Evolutionary conservation across 2,329 filamentous ascomycete species (phyloP), one percentile per base, ranked within the genome.

Genomic region (Coniochaeta sp.): DNA sequence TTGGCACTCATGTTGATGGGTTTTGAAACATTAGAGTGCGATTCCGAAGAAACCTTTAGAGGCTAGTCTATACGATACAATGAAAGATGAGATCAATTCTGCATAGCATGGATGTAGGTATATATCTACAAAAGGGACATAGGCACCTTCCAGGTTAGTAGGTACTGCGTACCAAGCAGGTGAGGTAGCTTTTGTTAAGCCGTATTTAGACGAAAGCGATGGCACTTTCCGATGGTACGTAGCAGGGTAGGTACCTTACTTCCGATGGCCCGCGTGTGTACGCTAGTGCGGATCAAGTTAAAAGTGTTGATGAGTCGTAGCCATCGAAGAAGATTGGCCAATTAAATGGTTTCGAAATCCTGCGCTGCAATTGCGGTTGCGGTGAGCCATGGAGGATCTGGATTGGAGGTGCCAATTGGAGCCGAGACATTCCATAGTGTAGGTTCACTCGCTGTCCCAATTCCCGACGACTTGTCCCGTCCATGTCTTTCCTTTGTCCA

Each of bases 1-100:
- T 88, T 12, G 86, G 86, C 7, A 81, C 76, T 9, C 73, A 73
- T 8, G 72, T 88, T 28, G 73, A 79, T 26, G 78, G 76, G 2
- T 87, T 87, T 66, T 86, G 26, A 31, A 16, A n/a, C n/a, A n/a
- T n/a, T n/a, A n/a, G n/a, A 5, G 47, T 26, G 9, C 22, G 4
- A 43, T 31, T 31, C 5, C 9, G 28, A 9, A 31, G 28, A 31
- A n/a, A n/a, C n/a, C n/a, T n/a, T n/a, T n/a, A n/a, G n/a, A n/a
- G n/a, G n/a, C n/a, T n/a, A n/a, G n/a, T n/a, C n/a, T n/a, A n/a
- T n/a, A n/a, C n/a, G n/a, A n/a, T n/a, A n/a, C n/a, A n/a, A n/a
- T n/a, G n/a, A n/a, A n/a, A n/a, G n/a, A n/a, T n/a, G n/a, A n/a
- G n/a, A n/a, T n/a, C n/a, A n/a, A n/a, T n/a, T n/a, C n/a, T n/a